Conservation (phyloP, 2,329 filamentous ascomycete species). For the Iodosphaeria phyllophila region DNA sequence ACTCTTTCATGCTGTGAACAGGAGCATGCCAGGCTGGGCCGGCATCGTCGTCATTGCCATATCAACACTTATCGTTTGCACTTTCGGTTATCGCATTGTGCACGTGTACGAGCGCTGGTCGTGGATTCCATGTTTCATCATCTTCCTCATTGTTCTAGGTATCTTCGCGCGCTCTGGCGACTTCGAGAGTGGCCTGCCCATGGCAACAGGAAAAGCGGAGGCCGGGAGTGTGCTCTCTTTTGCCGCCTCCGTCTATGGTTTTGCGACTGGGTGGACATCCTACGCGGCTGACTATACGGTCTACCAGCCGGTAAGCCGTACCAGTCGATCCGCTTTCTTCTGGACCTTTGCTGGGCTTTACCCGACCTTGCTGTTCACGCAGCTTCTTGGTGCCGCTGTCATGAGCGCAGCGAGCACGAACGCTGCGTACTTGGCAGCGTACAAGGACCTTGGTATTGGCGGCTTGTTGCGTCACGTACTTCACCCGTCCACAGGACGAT, state of each 20-base stretch:
- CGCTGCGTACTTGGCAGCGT: slow-evolving; percentile 32
- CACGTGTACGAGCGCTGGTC: slow-evolving; percentile 60
- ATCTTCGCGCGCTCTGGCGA: slow-evolving; percentile 47
- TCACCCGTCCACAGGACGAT: slow-evolving; percentile 40
- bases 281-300: slow-evolving; percentile 67
- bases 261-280: slow-evolving; percentile 54
- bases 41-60: slow-evolving; percentile 58
- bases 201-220: slow-evolving; percentile 37
- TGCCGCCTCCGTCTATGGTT: slow-evolving; percentile 46
- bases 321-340: slow-evolving; percentile 43
- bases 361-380: slow-evolving; percentile 52
- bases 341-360: slow-evolving; percentile 53
- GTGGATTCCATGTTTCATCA: slow-evolving; percentile 55
- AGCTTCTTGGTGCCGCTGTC: slow-evolving; percentile 54
- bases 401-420: slow-evolving; percentile 43
- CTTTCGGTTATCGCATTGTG: slow-evolving; percentile 59
- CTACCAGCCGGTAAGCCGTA: slow-evolving; percentile 48
- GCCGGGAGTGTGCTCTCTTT: slow-evolving; percentile 45
- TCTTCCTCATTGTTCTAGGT: slow-evolving; percentile 55
- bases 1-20: slow-evolving; percentile 55
- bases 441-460: slow-evolving; percentile 37
- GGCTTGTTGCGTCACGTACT: slow-evolving; percentile 49
- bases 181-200: slow-evolving; percentile 38
- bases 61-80: slow-evolving; percentile 48
- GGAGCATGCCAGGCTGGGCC: slow-evolving; percentile 48